These are phyloP conservation scores for Cerioporus squamosus DNA, from an alignment of 1,284 basidiomycete genomes.

Conservation along the genomic window DNA sequence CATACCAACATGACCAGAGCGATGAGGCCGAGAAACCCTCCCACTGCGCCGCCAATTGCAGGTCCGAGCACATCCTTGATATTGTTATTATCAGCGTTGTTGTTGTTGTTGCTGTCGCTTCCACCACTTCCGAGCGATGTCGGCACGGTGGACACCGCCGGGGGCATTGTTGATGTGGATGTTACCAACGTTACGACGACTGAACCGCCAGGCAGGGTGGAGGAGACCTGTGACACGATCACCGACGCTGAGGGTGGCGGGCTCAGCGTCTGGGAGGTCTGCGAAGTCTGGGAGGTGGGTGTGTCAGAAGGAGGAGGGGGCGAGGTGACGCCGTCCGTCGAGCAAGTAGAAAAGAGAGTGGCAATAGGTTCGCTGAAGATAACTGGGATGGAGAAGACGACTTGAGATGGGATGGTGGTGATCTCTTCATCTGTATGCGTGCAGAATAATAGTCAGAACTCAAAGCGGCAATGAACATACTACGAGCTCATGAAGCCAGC, in stretches of 20 bases:
- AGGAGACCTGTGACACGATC: conserved; percentile 13
- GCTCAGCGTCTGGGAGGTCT: background rate
- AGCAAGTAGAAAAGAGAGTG: conserved; percentile 31
- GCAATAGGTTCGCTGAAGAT: conserved; percentile 22
- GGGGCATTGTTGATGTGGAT: conserved; percentile 23
- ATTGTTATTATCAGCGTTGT: conserved; percentile 1
- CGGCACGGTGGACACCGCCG: conserved; percentile 12
- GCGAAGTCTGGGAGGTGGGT: conserved; percentile 1
- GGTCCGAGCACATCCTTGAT: conserved; percentile 18
- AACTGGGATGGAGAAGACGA: conserved; percentile 21
- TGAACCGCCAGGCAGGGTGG: conserved; percentile 27
- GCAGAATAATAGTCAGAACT: background rate
- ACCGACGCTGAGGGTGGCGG: background rate
- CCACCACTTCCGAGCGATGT: conserved; percentile 1
- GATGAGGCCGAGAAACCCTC: conserved; percentile 35
- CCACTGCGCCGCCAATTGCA: conserved; percentile 32
- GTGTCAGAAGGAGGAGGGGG: conserved; percentile 1
- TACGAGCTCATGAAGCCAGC: too few species aligned
- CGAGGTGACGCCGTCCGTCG: conserved; percentile 2
- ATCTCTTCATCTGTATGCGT: conserved; percentile 18
- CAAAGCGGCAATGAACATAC: too few species aligned
- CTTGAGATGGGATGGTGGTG: conserved; percentile 24
- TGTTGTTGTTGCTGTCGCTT: background rate
- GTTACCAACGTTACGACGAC: conserved; percentile 20
- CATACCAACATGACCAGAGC: conserved; percentile 26